These are phyloP conservation scores for Saccharomycopsis crataegensis DNA, from an alignment of 1,139 yeast species.

Conservation along the genomic window DNA sequence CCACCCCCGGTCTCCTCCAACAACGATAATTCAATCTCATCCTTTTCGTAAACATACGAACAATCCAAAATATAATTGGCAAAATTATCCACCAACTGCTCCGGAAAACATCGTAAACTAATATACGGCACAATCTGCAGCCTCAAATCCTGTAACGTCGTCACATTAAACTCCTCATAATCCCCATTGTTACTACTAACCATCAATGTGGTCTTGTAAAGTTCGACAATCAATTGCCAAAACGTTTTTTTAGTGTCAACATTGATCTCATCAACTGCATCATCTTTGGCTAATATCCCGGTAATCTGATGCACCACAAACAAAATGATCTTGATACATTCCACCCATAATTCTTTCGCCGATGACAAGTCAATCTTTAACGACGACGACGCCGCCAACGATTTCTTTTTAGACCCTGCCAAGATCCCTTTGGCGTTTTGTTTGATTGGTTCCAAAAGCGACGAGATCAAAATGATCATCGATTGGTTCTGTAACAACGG, in stretches of 20 bases:
- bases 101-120: constrained; percentile 25
- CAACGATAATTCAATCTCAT: constrained; percentile 36
- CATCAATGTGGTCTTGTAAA: constrained; percentile 36
- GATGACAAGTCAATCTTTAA: background rate
- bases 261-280: constrained; percentile 22
- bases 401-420: constrained; percentile 22
- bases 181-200: constrained; percentile 26
- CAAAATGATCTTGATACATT: constrained; percentile 30
- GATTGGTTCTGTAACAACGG: constrained; percentile 41
- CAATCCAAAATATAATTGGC: constrained; percentile 38
- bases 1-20: constrained; percentile 24
- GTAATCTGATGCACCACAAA: constrained; percentile 27
- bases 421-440: constrained; percentile 33
- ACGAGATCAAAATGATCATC: constrained; percentile 32
- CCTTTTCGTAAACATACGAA: constrained; percentile 46
- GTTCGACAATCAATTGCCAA: constrained; percentile 41
- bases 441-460: constrained; percentile 35
- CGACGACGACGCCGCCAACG: background rate
- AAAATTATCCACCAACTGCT: constrained; percentile 35
- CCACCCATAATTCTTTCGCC: constrained; percentile 37
- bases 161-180: constrained; percentile 43
- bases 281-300: constrained; percentile 28
- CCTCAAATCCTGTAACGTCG: constrained; percentile 39
- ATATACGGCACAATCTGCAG: constrained; percentile 36
- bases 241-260: constrained; percentile 29